Evolutionary conservation across 148 eudicot species (phyloP), one percentile per base, ranked within the genome.

Genomic region (Cornus suecica): DNA sequence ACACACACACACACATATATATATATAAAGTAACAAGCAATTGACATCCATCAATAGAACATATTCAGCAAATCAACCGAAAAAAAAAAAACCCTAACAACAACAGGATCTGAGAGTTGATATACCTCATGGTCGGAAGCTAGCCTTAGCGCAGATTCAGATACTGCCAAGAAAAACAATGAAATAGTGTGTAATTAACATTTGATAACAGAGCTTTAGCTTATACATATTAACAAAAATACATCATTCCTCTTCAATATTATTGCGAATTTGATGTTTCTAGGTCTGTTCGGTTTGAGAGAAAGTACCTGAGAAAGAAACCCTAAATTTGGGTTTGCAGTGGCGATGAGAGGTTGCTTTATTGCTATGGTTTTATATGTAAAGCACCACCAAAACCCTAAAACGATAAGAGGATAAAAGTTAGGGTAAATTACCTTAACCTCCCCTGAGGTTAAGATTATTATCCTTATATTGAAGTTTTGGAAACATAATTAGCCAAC

Each of bases 291-390:
- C n/a, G 23, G 62, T n/a, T 22, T 56, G 34, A 23, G 64, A n/a
- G 73, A 29, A 61, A 13, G 58, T 69, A 72, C 87, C 83, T 54
- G 78, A 18, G 73, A 68, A 76, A 52, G 34, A 42, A 76, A 58
- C 70, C 77, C 70, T 13, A 74, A 26, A 45, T 29, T 75, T 16
- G 72, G 70, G 74, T 78, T 78, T 71, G 74, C 15, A 74, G 58
- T 20, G 82, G 66, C 71, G 82, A 70, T 14, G 18, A 28, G 62
- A 3, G 27, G 48, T n/a, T 10, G 48, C 30, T 24, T 48, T 29
- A 20, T 54, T 16, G 61, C 61, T 48, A 2, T 20, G 22, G 8
- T 20, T 52, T 14, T 14, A 52, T 52, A 52, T 0, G 58, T 52
- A 2, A 1, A 52, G 58, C n/a, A 4, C 2, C 14, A 8, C 16